Base-by-base conservation (phyloP, 2,329 filamentous ascomycete species). In the Purpureocillium takamizusanense region DNA sequence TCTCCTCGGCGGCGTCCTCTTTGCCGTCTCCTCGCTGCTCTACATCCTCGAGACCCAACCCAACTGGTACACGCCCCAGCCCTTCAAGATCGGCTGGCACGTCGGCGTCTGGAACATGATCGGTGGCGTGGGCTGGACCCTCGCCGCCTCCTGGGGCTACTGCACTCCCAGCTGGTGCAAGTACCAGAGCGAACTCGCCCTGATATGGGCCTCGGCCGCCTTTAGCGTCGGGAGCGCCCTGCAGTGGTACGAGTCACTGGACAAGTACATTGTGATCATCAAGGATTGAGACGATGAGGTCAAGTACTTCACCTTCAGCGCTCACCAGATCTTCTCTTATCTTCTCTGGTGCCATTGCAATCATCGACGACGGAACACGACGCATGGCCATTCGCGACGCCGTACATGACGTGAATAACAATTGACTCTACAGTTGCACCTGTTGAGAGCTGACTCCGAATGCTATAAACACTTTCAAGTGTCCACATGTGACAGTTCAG, bases 41-140 rank as follows among this genome's bases (percentile, higher is more conserved):
- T 81, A 80, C 54, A 80, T 81, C 65, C 51, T 82, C 13, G 79
- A 83, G 55, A 80, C 75, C 2, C 78, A 83, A 54, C 50, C 63
- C 21, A 69, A 65, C 42, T 83, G 78, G 78, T 81, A 72, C 47
- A 57, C 61, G 10, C 78, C 78, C 0, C 72, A 74, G 1, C 63
- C 61, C 2, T 49, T 52, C 11, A 60, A 74, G 1, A 62, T 83
- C 2, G 78, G 78, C 3, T 83, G 78, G 79, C 76, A 81, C 54
- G 70, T 83, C 44, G 78, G 76, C 1, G 53, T 70, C 8, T 82
- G 76, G 74, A 83, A 81, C 49, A 51, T 79, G 7, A 60, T 81
- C 16, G 78, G 78, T 2, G 69, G 69, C 2, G 46, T 81, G 23
- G 78, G 78, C 0, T 82, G 81, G 52, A 79, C 74, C 5, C 58